Evolutionary conservation across 768 basidiomycete genomes (phyloP).

Genomic region (Tricholoma saponaceum): DNA sequence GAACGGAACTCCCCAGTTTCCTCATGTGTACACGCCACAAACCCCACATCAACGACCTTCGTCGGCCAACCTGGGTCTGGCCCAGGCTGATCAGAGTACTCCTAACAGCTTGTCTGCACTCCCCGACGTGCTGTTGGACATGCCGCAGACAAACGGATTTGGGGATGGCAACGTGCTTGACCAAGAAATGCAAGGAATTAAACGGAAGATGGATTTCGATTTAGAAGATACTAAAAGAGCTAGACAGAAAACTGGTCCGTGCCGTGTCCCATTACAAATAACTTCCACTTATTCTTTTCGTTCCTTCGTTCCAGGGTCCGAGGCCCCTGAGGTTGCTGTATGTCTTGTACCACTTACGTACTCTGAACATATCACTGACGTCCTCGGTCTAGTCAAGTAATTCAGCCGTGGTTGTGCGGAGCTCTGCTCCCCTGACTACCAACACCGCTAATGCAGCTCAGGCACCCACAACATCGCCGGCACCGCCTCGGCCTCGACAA

Average conservation of each 20-base stretch:
- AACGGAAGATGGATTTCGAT: conserved; percentile 67
- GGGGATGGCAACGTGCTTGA: conserved; percentile 45
- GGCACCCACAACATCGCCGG: conserved; percentile 24
- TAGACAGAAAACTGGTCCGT: conserved; percentile 69
- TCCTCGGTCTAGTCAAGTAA: conserved; percentile 22
- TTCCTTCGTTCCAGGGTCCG: conserved; percentile 24
- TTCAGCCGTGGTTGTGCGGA: conserved; percentile 24
- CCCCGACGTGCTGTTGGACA: conserved; percentile 8
- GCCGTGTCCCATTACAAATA: conserved; percentile 5
- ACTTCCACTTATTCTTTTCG: conserved; percentile 5
- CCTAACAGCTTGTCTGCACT: conserved; percentile 12
- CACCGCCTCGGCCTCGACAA: conserved; percentile 33
- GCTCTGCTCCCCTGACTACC: conserved; percentile 20
- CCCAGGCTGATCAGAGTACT: conserved; percentile 17
- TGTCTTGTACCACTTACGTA: conserved; percentile 18
- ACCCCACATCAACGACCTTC: conserved; percentile 27
- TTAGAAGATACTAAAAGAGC: conserved; percentile 67
- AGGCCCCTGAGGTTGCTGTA: conserved; percentile 46
- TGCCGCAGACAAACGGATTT: conserved; percentile 6
- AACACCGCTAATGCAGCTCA: conserved; percentile 21
- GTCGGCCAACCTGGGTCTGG: conserved; percentile 25
- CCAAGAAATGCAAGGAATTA: conserved; percentile 59
- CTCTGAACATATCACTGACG: conserved; percentile 9
- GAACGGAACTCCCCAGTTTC: conserved; percentile 19
- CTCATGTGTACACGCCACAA: conserved; percentile 23